These are phyloP conservation scores for Microthyrium microscopicum DNA, from an alignment of 2,329 filamentous ascomycete species.

Conservation along the genomic window DNA sequence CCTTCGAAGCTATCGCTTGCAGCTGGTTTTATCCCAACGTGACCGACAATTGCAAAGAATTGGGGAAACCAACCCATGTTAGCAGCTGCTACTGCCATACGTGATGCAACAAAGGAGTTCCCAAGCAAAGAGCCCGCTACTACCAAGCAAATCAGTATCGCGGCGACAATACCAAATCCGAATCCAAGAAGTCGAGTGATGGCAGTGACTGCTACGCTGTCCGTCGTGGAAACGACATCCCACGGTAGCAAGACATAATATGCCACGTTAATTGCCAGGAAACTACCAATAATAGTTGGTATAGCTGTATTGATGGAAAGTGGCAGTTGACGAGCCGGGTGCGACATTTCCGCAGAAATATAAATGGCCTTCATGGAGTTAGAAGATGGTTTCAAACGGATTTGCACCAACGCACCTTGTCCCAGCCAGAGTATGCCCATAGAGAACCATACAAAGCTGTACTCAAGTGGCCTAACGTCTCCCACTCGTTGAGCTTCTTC, in stretches of 20 bases:
- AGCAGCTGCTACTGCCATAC: slow-evolving; percentile 42
- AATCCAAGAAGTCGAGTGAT: slow-evolving; percentile 33
- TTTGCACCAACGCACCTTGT: slow-evolving; percentile 33
- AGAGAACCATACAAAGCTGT: slow-evolving; percentile 44
- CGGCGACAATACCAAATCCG: slow-evolving; percentile 36
- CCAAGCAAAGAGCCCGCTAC: slow-evolving; percentile 45
- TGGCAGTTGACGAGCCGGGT: slow-evolving; percentile 29
- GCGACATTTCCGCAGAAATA: slow-evolving; percentile 20
- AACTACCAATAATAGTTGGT: slow-evolving; percentile 41
- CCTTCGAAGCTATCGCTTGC: background rate
- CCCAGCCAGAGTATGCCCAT: slow-evolving; percentile 52
- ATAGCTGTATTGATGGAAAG: slow-evolving; percentile 45
- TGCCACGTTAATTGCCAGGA: slow-evolving; percentile 41
- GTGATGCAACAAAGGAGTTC: slow-evolving; percentile 45
- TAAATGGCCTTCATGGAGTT: slow-evolving; percentile 18
- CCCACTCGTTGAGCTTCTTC: slow-evolving; percentile 33
- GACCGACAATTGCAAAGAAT: slow-evolving; percentile 17
- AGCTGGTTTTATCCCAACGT: background rate
- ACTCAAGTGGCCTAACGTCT: slow-evolving; percentile 41
- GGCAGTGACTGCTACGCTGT: slow-evolving; percentile 45
- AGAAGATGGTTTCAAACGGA: slow-evolving; percentile 13
- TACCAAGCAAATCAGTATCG: slow-evolving; percentile 41
- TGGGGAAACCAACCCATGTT: slow-evolving; percentile 19
- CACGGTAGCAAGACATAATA: slow-evolving; percentile 48
- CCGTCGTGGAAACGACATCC: slow-evolving; percentile 38